Evolutionary conservation across 1,139 yeast species (phyloP), one percentile per base, ranked within the genome.

Genomic region (Pichia sp.): DNA sequence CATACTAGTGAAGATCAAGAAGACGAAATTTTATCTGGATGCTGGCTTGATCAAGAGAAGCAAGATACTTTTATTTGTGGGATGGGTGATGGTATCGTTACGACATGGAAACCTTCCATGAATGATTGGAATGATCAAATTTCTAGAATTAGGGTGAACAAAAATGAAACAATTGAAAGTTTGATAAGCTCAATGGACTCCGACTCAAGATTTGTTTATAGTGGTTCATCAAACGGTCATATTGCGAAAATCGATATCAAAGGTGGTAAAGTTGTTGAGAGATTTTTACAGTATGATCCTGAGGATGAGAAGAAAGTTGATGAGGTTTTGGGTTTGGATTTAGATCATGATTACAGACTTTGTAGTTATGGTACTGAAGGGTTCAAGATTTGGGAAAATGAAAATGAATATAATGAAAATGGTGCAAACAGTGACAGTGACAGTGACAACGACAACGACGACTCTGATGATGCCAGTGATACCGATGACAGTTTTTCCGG

Each of bases 151-250:
- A 79, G 81, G 50, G 71, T 90, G 7, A 72, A 79, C 42, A 78
- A 75, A 49, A 80, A 77, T 37, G 92, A 86, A 34, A 82, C 94
- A 26, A 75, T 90, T 26, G 97, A 90, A 60, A 73, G 85, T 27
- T 66, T 90, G 1, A 69, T 87, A 3, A 78, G 90, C 3, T 84
- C 94, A 3, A 77, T 85, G 73, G 81, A 83, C 53, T 79, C 79
- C 44, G 86, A 82, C 45, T 73, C 72, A 27, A 72, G 73, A 48
- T 73, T 78, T 43, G 79, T 84, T 2, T 85, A 87, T 82, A 85
- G 94, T 51, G 97, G 96, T 5, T 81, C 83, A 42, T 79, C 92
- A 16, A 87, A 86, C 53, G 97, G 97, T n/a, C 67, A 72, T 32
- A 69, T 87, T 33, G 79, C 79, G 55, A 74, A 85, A 52, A 74